phyloP scores from a whole-genome alignment of 257 asterid species.

The Sherardia arvensis region DNA sequence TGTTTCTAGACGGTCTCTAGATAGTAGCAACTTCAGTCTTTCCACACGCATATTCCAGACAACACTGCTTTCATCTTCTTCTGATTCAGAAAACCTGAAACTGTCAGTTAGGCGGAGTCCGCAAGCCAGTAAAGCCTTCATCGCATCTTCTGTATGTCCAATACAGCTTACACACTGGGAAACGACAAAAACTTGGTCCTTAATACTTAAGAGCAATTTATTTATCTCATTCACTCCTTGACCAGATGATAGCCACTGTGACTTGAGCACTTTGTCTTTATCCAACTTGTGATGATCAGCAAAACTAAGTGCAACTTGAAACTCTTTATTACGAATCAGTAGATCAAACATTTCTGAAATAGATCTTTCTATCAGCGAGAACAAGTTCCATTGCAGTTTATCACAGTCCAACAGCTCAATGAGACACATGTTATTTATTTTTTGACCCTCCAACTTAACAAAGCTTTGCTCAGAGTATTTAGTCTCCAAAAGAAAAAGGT shows the following conservation, averaged over 20 bases:
- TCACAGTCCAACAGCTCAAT: constrained; percentile 37
- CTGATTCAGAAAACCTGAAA: constrained; percentile 48
- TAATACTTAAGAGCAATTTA: constrained; percentile 46
- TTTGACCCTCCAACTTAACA: constrained; percentile 32
- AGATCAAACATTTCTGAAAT: constrained; percentile 63
- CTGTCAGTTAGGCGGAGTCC: constrained; percentile 71
- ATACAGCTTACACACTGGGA: constrained; percentile 71
- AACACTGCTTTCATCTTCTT: constrained; percentile 38
- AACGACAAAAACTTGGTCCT: constrained; percentile 61
- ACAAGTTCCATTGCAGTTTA: constrained; percentile 57
- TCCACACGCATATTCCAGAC: constrained; percentile 72
- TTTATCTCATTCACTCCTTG: constrained; percentile 70
- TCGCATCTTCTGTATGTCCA: constrained; percentile 76
- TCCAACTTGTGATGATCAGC: constrained; percentile 75
- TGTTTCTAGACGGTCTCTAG: constrained; percentile 85
- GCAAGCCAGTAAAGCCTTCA: constrained; percentile 52
- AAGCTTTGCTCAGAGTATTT: constrained; percentile 27
- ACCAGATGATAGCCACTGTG: constrained; percentile 77
- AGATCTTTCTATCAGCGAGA: constrained; percentile 62
- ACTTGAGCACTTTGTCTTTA: constrained; percentile 79
- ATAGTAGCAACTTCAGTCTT: constrained; percentile 70
- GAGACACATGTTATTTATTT: constrained; percentile 16
- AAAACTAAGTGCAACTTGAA: constrained; percentile 70
- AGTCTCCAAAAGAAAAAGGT: constrained; percentile 63
- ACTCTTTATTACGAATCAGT: constrained; percentile 48